Percentiles rank a stretch among this genome's conserved stretches.
These are phyloP conservation scores for Vitis cinerea DNA, from an alignment of 164 flowering plant genomes.

Conservation along the genomic window DNA sequence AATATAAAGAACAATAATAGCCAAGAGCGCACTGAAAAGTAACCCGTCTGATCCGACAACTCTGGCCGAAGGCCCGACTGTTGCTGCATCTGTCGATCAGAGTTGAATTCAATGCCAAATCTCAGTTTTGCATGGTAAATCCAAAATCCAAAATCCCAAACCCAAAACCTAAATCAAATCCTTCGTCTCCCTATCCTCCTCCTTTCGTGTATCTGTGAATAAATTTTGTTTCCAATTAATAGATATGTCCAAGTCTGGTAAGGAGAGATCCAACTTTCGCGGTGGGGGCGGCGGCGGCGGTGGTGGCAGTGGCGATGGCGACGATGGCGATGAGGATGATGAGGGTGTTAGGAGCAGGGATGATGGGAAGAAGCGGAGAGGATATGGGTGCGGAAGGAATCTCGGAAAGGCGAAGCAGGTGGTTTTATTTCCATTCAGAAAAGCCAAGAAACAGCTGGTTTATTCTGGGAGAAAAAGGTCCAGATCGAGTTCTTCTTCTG, in stretches of 20 bases:
- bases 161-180: no score
- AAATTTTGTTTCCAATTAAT: not conserved
- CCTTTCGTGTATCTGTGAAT: not conserved
- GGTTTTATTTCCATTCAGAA: conserved; percentile 19
- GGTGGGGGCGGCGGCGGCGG: not conserved
- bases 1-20: no score
- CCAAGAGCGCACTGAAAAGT: no score
- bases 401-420: conserved; percentile 19
- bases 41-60: no score
- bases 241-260: conserved; percentile 18
- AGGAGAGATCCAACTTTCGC: conserved; percentile 11
- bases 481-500: conserved; percentile 4
- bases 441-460: conserved; percentile 10
- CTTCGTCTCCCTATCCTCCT: no score
- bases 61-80: no score
- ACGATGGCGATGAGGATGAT: not conserved
- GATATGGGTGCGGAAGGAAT: conserved; percentile 7
- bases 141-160: no score
- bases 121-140: no score
- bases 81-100: no score
- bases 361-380: conserved; percentile 8
- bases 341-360: not conserved
- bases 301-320: not conserved
- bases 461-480: not conserved
- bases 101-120: no score